phyloP scores from a whole-genome alignment of 441 rosid genomes.

The Arabidopsis hybrid region DNA sequence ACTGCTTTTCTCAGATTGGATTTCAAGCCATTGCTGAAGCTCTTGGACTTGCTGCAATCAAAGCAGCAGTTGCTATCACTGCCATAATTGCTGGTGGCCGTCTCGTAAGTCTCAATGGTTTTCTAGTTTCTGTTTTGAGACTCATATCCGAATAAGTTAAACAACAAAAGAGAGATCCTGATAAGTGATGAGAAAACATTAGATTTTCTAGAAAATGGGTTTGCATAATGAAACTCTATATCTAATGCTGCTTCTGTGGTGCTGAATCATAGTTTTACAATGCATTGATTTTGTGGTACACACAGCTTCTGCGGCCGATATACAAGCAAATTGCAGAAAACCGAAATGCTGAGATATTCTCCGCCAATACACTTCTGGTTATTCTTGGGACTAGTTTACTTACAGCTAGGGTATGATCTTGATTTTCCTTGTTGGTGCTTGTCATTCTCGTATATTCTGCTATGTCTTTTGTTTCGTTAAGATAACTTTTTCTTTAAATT shows the following conservation, averaged over 20 bases:
- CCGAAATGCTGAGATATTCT: slow-evolving; percentile 98
- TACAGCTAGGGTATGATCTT: slow-evolving; percentile 88
- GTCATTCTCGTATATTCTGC: slow-evolving; percentile 4
- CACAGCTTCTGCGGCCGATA: slow-evolving; percentile 96
- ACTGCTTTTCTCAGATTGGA: slow-evolving; percentile 77
- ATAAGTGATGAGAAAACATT: slow-evolving; percentile 7
- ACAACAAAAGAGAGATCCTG: neutral
- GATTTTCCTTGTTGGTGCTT: slow-evolving; percentile 37
- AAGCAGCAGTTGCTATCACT: slow-evolving; percentile 92
- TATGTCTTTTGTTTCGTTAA: slow-evolving; percentile 13
- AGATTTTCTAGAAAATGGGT: slow-evolving; percentile 31
- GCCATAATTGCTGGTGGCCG: slow-evolving; percentile 99
- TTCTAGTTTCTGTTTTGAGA: slow-evolving; percentile 34
- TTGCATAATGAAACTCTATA: slow-evolving; percentile 10
- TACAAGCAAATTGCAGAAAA: slow-evolving; percentile 99
- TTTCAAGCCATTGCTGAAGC: slow-evolving; percentile 99
- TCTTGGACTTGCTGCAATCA: slow-evolving; percentile 96
- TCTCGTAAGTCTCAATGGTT: slow-evolving; percentile 64
- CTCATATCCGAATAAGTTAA: slow-evolving; percentile 25
- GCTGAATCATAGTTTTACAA: neutral
- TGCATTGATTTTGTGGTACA: slow-evolving; percentile 40
- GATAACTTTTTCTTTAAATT: slow-evolving; percentile 40
- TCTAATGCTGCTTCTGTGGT: slow-evolving; percentile 3
- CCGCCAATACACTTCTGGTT: slow-evolving; percentile 97
- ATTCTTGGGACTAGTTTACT: slow-evolving; percentile 99